Base-by-base conservation (phyloP, 2,329 filamentous ascomycete species). In the Fusarium brevicatenulatum region DNA sequence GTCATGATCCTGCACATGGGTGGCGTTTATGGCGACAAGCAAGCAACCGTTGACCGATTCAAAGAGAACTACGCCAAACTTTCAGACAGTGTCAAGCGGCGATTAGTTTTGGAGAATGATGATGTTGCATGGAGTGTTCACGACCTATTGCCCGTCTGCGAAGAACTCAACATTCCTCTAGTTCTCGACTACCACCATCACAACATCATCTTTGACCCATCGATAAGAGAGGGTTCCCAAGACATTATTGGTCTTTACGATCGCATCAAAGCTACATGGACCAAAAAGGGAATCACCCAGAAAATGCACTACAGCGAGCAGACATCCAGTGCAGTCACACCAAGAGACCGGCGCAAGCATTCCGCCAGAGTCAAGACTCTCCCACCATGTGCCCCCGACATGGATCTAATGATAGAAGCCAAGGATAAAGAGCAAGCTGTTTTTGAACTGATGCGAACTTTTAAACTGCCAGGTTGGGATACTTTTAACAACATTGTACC, bases 331-430 rank as follows among this genome's bases (percentile, higher is more conserved):
- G 94, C 95, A 2, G 88, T 97, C 44, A 97, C 95, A 2, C 88
- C 88, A 0, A 88, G 90, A 1, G 92, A 97, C 73, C 87, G 95
- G 34, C 89, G 95, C 66, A 98, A 97, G 81, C 95, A 98, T 78
- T 94, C 91, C 40, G 88, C 94, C 0, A 89, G 95, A 13, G 94
- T 97, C 4, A 87, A 87, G 72, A 93, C 91, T 2, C 82, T 98
- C 2, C 95, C 95, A 2, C 95, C 95, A 0, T 98, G 95, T 77
- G 87, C 91, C 8, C 85, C 89, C 2, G 91, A 92, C 37, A 96
- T 97, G 92, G 95, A 98, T 78, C 86, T 98, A n/a, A 98, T 98
- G 95, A 98, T 98, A 68, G 95, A 98, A 83, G 95, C 95, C 53
- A 98, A 98, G 81, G 95, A 98, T 79, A 98, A 98, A 82, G 95